Percentiles rank a stretch among this genome's conserved stretches.
phyloP scores from a whole-genome alignment of 495 filamentous ascomycete genomes.

The Lepraria neglecta region DNA sequence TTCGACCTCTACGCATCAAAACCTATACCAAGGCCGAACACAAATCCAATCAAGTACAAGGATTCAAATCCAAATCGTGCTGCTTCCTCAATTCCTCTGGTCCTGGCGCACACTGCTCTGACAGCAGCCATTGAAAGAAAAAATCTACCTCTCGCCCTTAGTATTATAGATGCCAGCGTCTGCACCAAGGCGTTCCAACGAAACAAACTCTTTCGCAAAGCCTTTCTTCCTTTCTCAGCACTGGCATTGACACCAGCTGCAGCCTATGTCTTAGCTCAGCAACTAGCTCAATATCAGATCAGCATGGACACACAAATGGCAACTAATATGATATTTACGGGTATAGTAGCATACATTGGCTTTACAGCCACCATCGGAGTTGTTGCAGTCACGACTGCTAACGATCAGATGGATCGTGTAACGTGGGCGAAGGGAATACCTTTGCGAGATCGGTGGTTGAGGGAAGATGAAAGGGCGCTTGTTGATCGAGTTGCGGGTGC shows the following conservation, averaged over 20 bases:
- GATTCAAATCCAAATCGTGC: conserved; percentile 59
- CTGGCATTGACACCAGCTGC: conserved; percentile 58
- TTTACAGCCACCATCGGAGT: conserved; percentile 72
- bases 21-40: conserved; percentile 57
- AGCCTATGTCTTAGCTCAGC: conserved; percentile 57
- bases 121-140: conserved; percentile 67
- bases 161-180: conserved; percentile 74
- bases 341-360: conserved; percentile 71
- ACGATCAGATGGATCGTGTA: conserved; percentile 91
- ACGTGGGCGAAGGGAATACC: conserved; percentile 78
- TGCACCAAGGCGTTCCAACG: conserved; percentile 63
- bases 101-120: conserved; percentile 63
- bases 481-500: conserved; percentile 75
- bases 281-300: conserved; percentile 55
- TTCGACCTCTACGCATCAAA: conserved; percentile 82
- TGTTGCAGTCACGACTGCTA: conserved; percentile 75
- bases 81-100: conserved; percentile 61
- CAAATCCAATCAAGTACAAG: conserved; percentile 52
- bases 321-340: conserved; percentile 71
- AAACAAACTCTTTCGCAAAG: conserved; percentile 53
- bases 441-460: conserved; percentile 76
- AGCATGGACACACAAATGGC: conserved; percentile 64
- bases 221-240: conserved; percentile 45
- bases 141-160: conserved; percentile 67
- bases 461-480: conserved; percentile 88